Evolutionary conservation across 1,284 basidiomycete species (phyloP), one percentile per base, ranked within the genome.

Genomic region (Ceratorhiza oryzae-sativae): DNA sequence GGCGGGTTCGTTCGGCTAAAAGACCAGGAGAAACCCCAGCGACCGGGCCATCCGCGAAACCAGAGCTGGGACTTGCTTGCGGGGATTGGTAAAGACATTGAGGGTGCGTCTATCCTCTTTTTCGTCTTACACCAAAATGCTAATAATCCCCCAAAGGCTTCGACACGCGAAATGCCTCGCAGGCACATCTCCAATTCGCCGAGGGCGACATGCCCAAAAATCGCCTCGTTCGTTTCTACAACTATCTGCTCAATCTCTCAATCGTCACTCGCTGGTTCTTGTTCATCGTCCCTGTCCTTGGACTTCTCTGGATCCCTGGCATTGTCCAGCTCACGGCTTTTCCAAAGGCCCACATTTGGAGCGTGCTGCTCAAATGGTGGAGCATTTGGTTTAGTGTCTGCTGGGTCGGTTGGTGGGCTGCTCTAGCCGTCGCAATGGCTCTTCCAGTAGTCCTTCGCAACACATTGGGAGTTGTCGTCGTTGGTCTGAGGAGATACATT

Each of bases 371-470:
- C 48, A 71, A 93, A 10, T 95, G 88, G 87, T 97, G 94, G 94
- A 93, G 91, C 71, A 88, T 94, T 73, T 96, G 93, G 92, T 82
- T 95, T 48, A 87, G 85, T 46, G 85, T 94, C 46, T 82, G 87
- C 34, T 95, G 93, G 93, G 86, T 77, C 84, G 92, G 93, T 23
- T 96, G 93, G 92, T 97, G 94, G 94, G 87, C 81, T 46, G 83
- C 89, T 5, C 84, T 92, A 49, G 90, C 92, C 3, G 80, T 82
- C 39, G 84, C 90, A 84, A 90, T 81, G 77, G 77, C 77, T 45
- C 73, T 79, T 36, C 79, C 80, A 65, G 58, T 73, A n/a, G 67
- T 79, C 63, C 80, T 77, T 75, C 78, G 79, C 42, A 77, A 80
- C 49, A 93, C 92, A 0, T 65, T 95, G 46, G 93, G 91, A 45